Evolutionary conservation across 805 yeast genomes (phyloP), one percentile per base, ranked within the genome.

Genomic region (Lipomyces yamanashiensis): DNA sequence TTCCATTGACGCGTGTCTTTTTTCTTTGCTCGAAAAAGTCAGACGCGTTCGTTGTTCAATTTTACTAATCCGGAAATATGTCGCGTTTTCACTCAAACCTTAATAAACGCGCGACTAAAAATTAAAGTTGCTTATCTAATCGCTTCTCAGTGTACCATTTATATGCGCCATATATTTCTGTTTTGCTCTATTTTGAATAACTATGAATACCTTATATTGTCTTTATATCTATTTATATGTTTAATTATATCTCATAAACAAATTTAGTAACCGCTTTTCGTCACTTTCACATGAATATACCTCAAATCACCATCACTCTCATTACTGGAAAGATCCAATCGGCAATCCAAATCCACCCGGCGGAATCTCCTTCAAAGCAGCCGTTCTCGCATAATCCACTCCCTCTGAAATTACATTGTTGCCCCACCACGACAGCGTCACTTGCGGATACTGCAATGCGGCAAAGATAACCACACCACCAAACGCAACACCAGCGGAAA

Each of bases 401-500:
- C 62, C 66, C 2, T 37, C 43, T 3, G 60, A 50, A 40, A 33
- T 62, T n/a, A 65, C 74, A 36, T 62, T 69, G 61, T 85, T 85
- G 1, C 88, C 88, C 88, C 88, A 85, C 88, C 88, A 85, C 7
- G 72, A 62, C 19, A 58, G 23, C 4, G 2, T 43, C 44, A 80
- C 77, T 21, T 43, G 59, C 15, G 62, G 40, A 69, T 77, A 81
- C 63, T 74, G 75, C 13, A 78, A 77, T 1, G 77, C 73, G 71
- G 85, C 77, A 70, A 86, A 86, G 13, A 87, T 81, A 34, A 85
- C 61, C 56, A 87, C 75, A 1, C 88, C 82, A 36, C 87, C 81
- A 66, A 85, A 79, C 0, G 90, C 89, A 19, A 87, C 81, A 0
- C 90, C 90, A 5, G 87, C 82, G 45, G 87, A 87, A 17, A 87